Percentiles rank a stretch among this genome's conserved stretches.
These are phyloP conservation scores for Citrus mangshanensis DNA, from an alignment of 345 rosid genomes.

Conservation along the genomic window DNA sequence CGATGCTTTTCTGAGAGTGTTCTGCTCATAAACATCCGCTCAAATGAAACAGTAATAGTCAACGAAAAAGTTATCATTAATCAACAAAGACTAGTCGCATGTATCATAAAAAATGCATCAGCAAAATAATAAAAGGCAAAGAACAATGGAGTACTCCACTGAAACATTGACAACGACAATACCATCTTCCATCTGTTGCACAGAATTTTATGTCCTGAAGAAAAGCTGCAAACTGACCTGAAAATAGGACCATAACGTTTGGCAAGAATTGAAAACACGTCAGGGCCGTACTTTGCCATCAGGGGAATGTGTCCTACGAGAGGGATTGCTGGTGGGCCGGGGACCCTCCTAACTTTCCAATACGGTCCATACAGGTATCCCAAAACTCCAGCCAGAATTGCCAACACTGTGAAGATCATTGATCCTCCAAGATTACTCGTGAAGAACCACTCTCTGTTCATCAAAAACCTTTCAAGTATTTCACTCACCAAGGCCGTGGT, in stretches of 20 bases:
- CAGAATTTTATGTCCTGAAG: not conserved
- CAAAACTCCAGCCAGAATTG: conserved; percentile 26
- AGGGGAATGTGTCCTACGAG: conserved; percentile 78
- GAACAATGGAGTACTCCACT: not conserved
- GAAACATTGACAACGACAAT: not conserved
- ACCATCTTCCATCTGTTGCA: not conserved
- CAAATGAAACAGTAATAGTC: not conserved
- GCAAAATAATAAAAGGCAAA: not conserved
- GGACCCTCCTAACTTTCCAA: conserved; percentile 59
- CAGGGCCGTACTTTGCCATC: conserved; percentile 85
- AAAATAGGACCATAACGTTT: conserved; percentile 78
- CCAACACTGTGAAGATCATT: conserved; percentile 19
- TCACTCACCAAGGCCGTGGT: not conserved
- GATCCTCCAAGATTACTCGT: not conserved
- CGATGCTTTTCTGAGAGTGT: too few species aligned
- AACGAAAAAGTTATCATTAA: not conserved
- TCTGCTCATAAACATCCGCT: too few species aligned
- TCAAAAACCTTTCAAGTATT: not conserved
- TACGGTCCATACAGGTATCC: conserved; percentile 56
- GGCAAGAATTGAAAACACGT: conserved; percentile 76
- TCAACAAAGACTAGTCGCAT: not conserved
- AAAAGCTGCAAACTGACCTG: conserved; percentile 48
- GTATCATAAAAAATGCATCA: not conserved
- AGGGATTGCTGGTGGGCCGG: conserved; percentile 53
- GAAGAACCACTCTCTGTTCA: conserved; percentile 15